Evolutionary conservation across 371 early-diverging fungal genomes (phyloP), one percentile per base, ranked within the genome.

Genomic region (Entomophthora muscae): DNA sequence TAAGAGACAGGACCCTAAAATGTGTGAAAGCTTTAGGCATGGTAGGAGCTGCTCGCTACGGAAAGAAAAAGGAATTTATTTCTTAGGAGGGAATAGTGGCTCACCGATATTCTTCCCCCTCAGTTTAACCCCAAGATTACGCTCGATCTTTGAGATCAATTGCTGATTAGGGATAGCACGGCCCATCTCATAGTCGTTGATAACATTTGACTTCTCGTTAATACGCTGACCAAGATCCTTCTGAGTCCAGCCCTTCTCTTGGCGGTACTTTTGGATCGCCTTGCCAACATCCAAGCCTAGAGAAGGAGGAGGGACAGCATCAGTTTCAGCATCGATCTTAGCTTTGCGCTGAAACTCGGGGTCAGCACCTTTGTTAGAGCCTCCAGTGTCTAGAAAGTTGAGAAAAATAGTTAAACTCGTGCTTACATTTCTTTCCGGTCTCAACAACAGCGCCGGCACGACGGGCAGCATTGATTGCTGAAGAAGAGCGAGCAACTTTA

Each of bases 121-220:
- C 59, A 96, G 76, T 79, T 91, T 96, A 69, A 96, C 80, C 62
- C 88, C 91, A 64, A 96, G 76, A 32, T 78, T 84, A 61, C 93
- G 80, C 76, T 96, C 94, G 73, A 96, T 71, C 77, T 93, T 93
- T 53, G 78, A 82, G 33, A 96, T 79, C 52, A 93, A 74, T 73
- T 93, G 90, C 74, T 92, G 95, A 78, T 91, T 92, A 60, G 94
- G 94, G 69, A 88, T 83, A 52, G 88, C 81, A 71, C 84, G 74
- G 13, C 91, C 89, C 67, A 82, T 73, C 72, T 96, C 97, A 65
- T 92, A 96, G 69, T 93, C 95, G 71, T 85, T 83, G 61, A 91
- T 77, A 65, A 86, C 80, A 66, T 82, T 84, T 68, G 83, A 83
- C 79, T 88, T 89, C 68, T 91, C 91, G 63, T 88, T 89, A 62